Evolutionary conservation across 192 early-diverging fungal genomes (phyloP).

Genomic region (Dispira simplex): DNA sequence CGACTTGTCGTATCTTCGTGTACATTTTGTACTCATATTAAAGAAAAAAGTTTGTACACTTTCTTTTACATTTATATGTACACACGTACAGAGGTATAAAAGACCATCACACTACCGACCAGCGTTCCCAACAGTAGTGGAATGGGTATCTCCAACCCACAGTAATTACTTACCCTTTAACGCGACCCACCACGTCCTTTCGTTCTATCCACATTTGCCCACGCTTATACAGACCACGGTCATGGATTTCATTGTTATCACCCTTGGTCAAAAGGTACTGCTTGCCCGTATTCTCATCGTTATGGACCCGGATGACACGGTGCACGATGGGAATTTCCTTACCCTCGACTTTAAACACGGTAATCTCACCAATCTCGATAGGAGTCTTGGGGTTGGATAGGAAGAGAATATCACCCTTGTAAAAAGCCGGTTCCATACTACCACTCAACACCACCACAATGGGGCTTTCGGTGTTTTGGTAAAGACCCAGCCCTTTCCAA

Average conservation of each 20-base stretch:
- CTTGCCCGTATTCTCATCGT: slow-evolving; percentile 49
- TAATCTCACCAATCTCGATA: slow-evolving; percentile 81
- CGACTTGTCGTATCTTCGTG: no score
- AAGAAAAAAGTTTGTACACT: no score
- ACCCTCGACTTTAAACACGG: slow-evolving; percentile 81
- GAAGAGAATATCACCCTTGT: slow-evolving; percentile 85
- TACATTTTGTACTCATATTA: no score
- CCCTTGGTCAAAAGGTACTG: slow-evolving; percentile 93
- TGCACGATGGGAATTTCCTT: slow-evolving; percentile 94
- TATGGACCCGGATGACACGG: slow-evolving; percentile 84
- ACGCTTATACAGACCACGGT: slow-evolving; percentile 73
- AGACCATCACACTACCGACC: no score
- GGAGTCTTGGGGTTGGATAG: slow-evolving; percentile 53
- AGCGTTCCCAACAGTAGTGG: no score
- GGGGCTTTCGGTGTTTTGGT: slow-evolving; percentile 84
- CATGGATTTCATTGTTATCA: slow-evolving; percentile 84
- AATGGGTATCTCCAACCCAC: no score
- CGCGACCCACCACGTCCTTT: slow-evolving; percentile 82
- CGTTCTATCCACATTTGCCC: slow-evolving; percentile 85
- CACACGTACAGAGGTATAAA: no score
- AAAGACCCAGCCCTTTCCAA: slow-evolving; percentile 82
- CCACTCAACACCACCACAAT: slow-evolving; percentile 95
- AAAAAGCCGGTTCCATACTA: slow-evolving; percentile 95
- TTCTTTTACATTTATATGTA: no score
- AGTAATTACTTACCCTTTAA: slow-evolving; percentile 37